Evolutionary conservation across 768 basidiomycete species (phyloP).

Genomic region (Mycena galericulata): DNA sequence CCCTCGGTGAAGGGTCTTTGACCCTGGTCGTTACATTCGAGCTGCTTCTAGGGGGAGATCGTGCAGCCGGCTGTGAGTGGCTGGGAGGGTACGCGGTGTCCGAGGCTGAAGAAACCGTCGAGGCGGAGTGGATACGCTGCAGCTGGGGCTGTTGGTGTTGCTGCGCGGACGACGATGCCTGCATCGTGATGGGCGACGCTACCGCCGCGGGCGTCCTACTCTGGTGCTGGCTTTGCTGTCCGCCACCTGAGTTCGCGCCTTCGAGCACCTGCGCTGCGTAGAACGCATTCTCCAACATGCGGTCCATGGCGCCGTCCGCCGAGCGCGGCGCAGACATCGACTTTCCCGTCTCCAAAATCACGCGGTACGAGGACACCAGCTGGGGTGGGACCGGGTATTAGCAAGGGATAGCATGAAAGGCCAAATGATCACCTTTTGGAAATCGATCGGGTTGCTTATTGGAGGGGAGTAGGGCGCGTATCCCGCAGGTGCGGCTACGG

Average conservation of each 20-base stretch:
- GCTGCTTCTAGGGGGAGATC: constrained; percentile 15
- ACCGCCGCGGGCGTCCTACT: neutral
- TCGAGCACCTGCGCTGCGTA: constrained; percentile 33
- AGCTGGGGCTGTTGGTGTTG: constrained; percentile 14
- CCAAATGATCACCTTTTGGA: constrained; percentile 20
- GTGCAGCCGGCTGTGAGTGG: constrained; percentile 6
- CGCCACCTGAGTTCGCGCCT: constrained; percentile 11
- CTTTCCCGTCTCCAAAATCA: constrained; percentile 31
- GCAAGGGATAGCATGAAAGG: neutral
- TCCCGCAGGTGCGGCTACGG: constrained; percentile 7
- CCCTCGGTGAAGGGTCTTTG: constrained; percentile 17
- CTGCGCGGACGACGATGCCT: neutral
- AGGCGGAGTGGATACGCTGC: constrained; percentile 32
- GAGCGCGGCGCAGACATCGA: constrained; percentile 14
- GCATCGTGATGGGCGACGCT: constrained; percentile 15
- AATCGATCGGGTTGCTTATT: constrained; percentile 25
- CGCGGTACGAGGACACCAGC: constrained; percentile 30
- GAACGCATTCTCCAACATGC: constrained; percentile 34
- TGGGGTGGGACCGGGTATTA: constrained; percentile 5
- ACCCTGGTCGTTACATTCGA: neutral
- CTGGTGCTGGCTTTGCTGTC: constrained; percentile 11
- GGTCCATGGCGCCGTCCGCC: constrained; percentile 15
- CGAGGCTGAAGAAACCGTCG: constrained; percentile 28
- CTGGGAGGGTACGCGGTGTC: constrained; percentile 12
- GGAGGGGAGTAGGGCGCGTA: constrained; percentile 23